These are phyloP conservation scores for Pyrenochaeta sp. DNA, from an alignment of 2,329 filamentous ascomycete species.

Conservation along the genomic window DNA sequence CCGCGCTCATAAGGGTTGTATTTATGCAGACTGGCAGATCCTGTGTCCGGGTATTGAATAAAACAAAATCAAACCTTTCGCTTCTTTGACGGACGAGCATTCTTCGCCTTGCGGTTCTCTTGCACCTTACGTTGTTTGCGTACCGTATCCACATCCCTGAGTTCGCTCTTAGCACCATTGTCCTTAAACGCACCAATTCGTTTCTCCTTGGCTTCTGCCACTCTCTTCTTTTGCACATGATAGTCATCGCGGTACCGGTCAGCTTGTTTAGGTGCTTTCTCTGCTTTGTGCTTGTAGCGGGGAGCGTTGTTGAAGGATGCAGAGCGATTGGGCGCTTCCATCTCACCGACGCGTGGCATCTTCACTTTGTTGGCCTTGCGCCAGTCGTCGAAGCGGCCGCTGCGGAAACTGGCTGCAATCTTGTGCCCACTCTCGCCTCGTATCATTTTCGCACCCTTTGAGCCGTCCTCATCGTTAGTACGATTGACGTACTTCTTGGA, in stretches of 20 bases:
- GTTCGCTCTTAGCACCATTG: slow-evolving; percentile 75
- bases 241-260: slow-evolving; percentile 94
- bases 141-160: slow-evolving; percentile 85
- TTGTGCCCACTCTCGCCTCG: slow-evolving; percentile 92
- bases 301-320: slow-evolving; percentile 50
- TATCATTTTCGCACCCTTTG: slow-evolving; percentile 75
- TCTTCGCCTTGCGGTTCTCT: slow-evolving; percentile 84
- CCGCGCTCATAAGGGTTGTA: slow-evolving; percentile 7
- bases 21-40: slow-evolving; percentile 13
- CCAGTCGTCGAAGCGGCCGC: slow-evolving; percentile 93
- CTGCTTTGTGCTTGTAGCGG: slow-evolving; percentile 84
- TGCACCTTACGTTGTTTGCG: slow-evolving; percentile 80
- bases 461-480: slow-evolving; percentile 94
- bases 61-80: slow-evolving; percentile 48
- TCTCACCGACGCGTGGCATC: slow-evolving; percentile 83
- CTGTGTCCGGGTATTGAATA: slow-evolving; percentile 17
- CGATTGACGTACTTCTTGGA: slow-evolving; percentile 92
- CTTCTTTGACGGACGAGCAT: slow-evolving; percentile 79
- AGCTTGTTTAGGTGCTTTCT: slow-evolving; percentile 89
- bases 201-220: slow-evolving; percentile 87
- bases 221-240: slow-evolving; percentile 86
- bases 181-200: slow-evolving; percentile 77
- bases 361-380: slow-evolving; percentile 83
- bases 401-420: slow-evolving; percentile 92
- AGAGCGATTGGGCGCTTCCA: slow-evolving; percentile 61